A percentile compares a stretch with the other conserved stretches of the same genome.
Evolutionary conservation across 129 eudicot genomes (phyloP).

Genomic region (Centella asiatica): DNA sequence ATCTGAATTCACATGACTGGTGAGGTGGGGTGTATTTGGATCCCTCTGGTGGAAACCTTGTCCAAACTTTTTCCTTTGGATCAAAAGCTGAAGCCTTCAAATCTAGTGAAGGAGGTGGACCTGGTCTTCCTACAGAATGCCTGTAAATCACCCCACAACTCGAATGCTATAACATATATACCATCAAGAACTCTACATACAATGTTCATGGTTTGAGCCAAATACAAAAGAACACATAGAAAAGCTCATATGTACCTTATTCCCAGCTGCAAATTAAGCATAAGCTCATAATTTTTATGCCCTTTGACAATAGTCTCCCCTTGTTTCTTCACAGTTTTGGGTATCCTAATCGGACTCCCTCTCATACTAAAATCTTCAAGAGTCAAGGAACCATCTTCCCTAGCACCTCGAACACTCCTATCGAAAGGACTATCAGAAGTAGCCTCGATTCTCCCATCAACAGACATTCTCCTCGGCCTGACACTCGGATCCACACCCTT

Average conservation of each 20-base stretch:
- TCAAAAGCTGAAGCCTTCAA: conserved; percentile 65
- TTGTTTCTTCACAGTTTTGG: conserved; percentile 42
- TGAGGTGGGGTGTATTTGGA: conserved; percentile 72
- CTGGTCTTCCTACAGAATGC: conserved; percentile 72
- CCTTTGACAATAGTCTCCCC: conserved; percentile 61
- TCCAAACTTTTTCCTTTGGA: conserved; percentile 66
- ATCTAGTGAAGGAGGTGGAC: conserved; percentile 58
- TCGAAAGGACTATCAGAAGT: conserved; percentile 15
- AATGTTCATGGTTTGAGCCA: no score
- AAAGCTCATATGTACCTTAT: conserved; percentile 44
- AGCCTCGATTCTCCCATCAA: conserved; percentile 61
- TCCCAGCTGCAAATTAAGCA: conserved; percentile 67
- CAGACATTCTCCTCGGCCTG: conserved; percentile 74
- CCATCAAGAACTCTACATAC: no score
- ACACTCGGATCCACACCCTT: conserved; percentile 35
- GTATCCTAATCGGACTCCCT: conserved; percentile 47
- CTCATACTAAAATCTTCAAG: conserved; percentile 18
- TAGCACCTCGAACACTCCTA: conserved; percentile 22
- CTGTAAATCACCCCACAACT: conserved; percentile 16
- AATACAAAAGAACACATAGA: not conserved
- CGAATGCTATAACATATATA: not conserved
- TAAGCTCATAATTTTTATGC: conserved; percentile 60
- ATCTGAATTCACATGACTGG: conserved; percentile 51
- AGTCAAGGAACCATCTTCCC: conserved; percentile 32
- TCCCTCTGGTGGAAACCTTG: conserved; percentile 67